Evolutionary conservation across 495 filamentous ascomycete genomes (phyloP), one percentile per base, ranked within the genome.

Genomic region (Jackrogersella multiformis): DNA sequence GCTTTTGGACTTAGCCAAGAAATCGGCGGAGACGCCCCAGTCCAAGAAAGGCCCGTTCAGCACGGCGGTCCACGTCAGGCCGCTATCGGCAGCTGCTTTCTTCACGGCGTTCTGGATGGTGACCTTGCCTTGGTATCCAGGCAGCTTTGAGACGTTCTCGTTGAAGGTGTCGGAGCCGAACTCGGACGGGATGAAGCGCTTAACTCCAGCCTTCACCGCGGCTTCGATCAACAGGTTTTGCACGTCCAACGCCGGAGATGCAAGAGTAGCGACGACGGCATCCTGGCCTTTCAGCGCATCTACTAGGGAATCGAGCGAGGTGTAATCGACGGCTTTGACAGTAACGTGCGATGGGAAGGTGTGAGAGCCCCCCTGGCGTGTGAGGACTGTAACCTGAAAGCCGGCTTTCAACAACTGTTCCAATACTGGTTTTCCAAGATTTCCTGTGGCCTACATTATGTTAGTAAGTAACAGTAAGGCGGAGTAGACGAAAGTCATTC

Each of bases 171-270:
- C 73, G 7, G 66, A 70, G 20, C 86, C 87, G 59, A 81, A 89
- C 32, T 86, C 84, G 20, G 82, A 83, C 0, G 85, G 85, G 34
- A 88, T 69, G 66, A 85, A 83, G 30, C 84, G 81, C 67, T 80
- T 74, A 7, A 88, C 83, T 12, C 78, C 76, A 0, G 82, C 81
- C 5, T 77, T 76, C 13, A 78, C 70, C n/a, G 84, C 78, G 2
- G 85, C 86, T 12, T 86, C 80, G 35, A 87, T 74, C 16, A 87
- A 68, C 1, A 58, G 56, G 1, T 70, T 42, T 44, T 87, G 83
- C 4, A 65, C 53, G 0, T 56, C 21, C 1, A 69, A 59, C 0
- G 69, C 51, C 5, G 76, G 15, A 0, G 58, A 53, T 0, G 38
- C 44, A 3, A 73, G 62, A 1, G 83, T 68, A n/a, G 79, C 46